Conservation (phyloP, 768 basidiomycete genomes). For the Scleroderma bovista region DNA sequence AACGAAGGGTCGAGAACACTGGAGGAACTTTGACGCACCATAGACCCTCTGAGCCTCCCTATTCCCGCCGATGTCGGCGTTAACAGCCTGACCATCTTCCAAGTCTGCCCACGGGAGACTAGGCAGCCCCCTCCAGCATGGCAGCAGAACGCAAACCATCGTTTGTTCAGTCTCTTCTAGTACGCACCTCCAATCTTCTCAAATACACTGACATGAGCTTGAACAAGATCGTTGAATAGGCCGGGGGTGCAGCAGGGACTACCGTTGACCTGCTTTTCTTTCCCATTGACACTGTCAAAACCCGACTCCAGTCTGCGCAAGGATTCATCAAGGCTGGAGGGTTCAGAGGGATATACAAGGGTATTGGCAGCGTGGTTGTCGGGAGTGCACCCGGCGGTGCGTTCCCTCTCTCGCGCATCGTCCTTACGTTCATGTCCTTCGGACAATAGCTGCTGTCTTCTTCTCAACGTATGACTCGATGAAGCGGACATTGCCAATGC, state of each 20-base stretch:
- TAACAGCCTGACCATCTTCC: no score
- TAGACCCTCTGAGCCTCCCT: no score
- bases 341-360: constrained; percentile 87
- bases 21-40: no score
- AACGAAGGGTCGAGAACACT: no score
- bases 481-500: constrained; percentile 67
- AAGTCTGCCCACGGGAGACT: no score
- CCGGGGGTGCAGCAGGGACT: constrained; percentile 88
- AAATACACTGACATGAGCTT: constrained; percentile 10
- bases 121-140: no score
- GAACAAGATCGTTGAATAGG: constrained; percentile 51
- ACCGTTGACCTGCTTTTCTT: constrained; percentile 95
- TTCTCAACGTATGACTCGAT: constrained; percentile 91
- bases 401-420: not conserved
- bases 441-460: constrained; percentile 76
- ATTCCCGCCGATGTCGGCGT: no score
- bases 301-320: constrained; percentile 82
- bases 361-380: constrained; percentile 88
- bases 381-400: constrained; percentile 92
- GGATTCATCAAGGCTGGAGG: constrained; percentile 87
- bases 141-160: constrained; percentile 31
- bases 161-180: constrained; percentile 43
- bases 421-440: constrained; percentile 1
- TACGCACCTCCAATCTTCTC: constrained; percentile 24
- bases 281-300: constrained; percentile 96